Percentiles rank a stretch among this genome's conserved stretches.
phyloP scores from a whole-genome alignment of 768 basidiomycete species.

The Podaxis sp. region DNA sequence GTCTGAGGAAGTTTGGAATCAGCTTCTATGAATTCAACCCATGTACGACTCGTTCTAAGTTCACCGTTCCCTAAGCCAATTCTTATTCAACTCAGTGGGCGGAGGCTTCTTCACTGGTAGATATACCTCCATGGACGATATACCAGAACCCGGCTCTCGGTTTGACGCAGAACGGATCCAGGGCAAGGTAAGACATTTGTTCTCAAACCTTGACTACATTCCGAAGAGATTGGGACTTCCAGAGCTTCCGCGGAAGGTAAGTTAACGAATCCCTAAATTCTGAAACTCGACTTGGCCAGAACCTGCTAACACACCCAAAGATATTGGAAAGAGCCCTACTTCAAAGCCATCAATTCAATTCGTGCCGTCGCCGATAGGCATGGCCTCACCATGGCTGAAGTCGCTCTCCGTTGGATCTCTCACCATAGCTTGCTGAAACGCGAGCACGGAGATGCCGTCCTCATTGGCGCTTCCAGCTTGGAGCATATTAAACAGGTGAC shows the following conservation, averaged over 20 bases:
- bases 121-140: conserved; percentile 37
- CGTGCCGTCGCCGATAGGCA: conserved; percentile 45
- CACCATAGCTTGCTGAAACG: conserved; percentile 52
- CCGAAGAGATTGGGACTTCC: neutral
- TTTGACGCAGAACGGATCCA: conserved; percentile 49
- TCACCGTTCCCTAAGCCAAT: neutral
- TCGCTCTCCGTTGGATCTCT: conserved; percentile 60
- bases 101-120: conserved; percentile 63
- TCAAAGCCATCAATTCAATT: conserved; percentile 47
- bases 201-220: neutral
- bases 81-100: conserved; percentile 38
- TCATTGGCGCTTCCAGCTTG: conserved; percentile 64
- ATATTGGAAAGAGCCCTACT: conserved; percentile 57
- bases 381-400: conserved; percentile 47
- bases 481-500: conserved; percentile 54
- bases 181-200: conserved; percentile 38
- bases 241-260: conserved; percentile 41
- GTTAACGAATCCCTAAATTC: conserved; percentile 21
- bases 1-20: conserved; percentile 56
- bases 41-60: conserved; percentile 29
- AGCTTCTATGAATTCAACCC: conserved; percentile 59
- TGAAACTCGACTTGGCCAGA: neutral
- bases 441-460: conserved; percentile 48
- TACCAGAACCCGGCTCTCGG: conserved; percentile 52
- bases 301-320: conserved; percentile 24